Evolutionary conservation across 805 yeast species (phyloP).

Genomic region (Yarrowia keelungensis): DNA sequence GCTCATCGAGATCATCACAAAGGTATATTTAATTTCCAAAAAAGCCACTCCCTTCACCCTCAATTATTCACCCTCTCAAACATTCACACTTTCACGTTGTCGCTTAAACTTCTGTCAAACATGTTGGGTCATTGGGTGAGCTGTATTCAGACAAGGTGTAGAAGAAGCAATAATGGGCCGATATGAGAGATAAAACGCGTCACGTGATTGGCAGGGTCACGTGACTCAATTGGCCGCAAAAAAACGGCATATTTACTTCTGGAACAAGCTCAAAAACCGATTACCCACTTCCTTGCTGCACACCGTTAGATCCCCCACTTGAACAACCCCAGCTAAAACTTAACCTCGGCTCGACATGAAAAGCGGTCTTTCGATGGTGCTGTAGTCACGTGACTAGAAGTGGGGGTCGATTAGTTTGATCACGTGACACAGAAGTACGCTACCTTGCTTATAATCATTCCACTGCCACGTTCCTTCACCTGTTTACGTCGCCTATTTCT

Average conservation of each 20-base stretch:
- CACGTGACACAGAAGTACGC: background rate
- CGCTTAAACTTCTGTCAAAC: background rate
- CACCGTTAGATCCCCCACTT: conserved; percentile 5
- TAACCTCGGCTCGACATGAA: conserved; percentile 5
- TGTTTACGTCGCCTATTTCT: too few relatives aligned
- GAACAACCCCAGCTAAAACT: background rate
- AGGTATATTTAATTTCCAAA: background rate
- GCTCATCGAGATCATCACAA: background rate
- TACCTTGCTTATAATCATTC: too few relatives aligned
- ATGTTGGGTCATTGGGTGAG: background rate
- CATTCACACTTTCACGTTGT: conserved; percentile 13
- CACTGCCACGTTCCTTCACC: too few relatives aligned
- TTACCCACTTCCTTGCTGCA: too few relatives aligned
- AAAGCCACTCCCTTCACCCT: too few relatives aligned
- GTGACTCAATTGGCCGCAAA: background rate
- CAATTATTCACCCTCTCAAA: too few relatives aligned
- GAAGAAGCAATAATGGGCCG: background rate
- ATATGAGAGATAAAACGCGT: background rate
- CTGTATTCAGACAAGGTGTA: background rate
- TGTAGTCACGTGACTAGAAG: background rate
- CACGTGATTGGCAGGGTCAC: background rate
- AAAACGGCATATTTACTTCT: too few relatives aligned
- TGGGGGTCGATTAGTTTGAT: too few relatives aligned
- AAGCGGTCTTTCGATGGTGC: too few relatives aligned
- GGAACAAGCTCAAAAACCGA: too few relatives aligned